Percentiles rank a stretch among this genome's conserved stretches.
Evolutionary conservation across 441 rosid genomes (phyloP).

Genomic region (Metrosideros polymorpha): DNA sequence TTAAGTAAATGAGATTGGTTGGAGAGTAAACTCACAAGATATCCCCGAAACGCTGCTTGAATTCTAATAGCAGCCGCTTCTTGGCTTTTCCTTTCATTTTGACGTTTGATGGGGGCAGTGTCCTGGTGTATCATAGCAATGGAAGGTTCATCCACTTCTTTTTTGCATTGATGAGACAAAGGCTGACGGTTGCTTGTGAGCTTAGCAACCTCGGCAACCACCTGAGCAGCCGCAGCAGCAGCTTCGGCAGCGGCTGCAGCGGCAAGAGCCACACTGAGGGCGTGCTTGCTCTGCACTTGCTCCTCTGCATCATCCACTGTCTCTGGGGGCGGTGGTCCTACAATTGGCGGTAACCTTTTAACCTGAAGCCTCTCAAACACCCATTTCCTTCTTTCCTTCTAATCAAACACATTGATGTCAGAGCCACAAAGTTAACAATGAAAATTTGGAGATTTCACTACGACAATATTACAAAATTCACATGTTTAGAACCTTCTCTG

Average conservation of each 20-base stretch:
- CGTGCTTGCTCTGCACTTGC: constrained; percentile 30
- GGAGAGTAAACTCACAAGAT: constrained; percentile 45
- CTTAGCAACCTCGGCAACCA: constrained; percentile 43
- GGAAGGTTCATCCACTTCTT: constrained; percentile 10
- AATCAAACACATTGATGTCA: background rate
- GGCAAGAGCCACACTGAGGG: constrained; percentile 37
- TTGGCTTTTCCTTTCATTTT: constrained; percentile 13
- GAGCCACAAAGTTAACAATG: background rate
- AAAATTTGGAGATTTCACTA: background rate
- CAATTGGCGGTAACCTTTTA: constrained; percentile 38
- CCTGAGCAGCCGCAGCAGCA: constrained; percentile 37
- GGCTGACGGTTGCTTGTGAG: constrained; percentile 27
- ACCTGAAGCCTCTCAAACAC: constrained; percentile 44
- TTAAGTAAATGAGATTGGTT: background rate
- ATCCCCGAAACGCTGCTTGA: constrained; percentile 67
- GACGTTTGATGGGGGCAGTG: background rate
- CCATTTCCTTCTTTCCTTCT: constrained; percentile 72
- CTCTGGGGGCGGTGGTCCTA: constrained; percentile 27
- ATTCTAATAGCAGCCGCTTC: constrained; percentile 45
- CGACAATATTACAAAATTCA: background rate
- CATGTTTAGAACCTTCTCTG: constrained; percentile 45
- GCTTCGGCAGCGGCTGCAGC: constrained; percentile 51
- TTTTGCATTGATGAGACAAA: constrained; percentile 10
- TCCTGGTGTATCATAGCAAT: constrained; percentile 9
- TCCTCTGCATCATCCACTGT: constrained; percentile 14